Evolutionary conservation across 345 rosid genomes (phyloP).

Genomic region (Durio zibethinus): DNA sequence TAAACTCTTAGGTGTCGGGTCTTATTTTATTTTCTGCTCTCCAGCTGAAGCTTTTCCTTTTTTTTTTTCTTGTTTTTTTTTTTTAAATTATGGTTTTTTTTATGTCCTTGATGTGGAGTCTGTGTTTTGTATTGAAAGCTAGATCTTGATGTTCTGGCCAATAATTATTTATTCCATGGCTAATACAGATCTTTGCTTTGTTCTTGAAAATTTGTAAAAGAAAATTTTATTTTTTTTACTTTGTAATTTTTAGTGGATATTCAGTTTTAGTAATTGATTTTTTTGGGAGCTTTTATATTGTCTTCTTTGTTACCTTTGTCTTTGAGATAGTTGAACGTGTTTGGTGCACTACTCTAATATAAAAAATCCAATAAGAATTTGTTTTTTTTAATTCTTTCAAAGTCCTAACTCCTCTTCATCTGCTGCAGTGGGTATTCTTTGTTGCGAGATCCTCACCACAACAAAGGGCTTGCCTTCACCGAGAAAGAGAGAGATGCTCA

Average conservation of each 20-base stretch:
- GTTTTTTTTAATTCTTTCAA: background rate
- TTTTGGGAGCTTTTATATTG: background rate
- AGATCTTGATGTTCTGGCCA: background rate
- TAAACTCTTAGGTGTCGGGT: background rate
- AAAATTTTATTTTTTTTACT: background rate
- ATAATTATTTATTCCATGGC: background rate
- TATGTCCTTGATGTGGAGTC: background rate
- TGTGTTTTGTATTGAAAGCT: background rate
- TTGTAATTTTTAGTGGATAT: background rate
- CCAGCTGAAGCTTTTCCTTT: background rate
- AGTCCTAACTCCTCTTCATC: background rate
- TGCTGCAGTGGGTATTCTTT: constrained; percentile 79
- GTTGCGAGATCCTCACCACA: constrained; percentile 95
- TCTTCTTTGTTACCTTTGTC: background rate
- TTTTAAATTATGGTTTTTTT: background rate
- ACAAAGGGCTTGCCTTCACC: constrained; percentile 90
- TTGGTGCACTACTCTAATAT: background rate
- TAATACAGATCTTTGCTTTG: background rate
- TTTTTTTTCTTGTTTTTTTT: background rate
- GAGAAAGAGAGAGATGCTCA: constrained; percentile 85
- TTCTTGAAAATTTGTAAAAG: background rate
- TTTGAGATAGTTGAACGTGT: background rate
- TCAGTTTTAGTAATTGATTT: background rate
- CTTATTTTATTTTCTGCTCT: background rate
- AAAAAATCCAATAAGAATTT: background rate